These are phyloP conservation scores for Silene vulgaris DNA, from an alignment of 179 eudicot genomes.

Conservation along the genomic window DNA sequence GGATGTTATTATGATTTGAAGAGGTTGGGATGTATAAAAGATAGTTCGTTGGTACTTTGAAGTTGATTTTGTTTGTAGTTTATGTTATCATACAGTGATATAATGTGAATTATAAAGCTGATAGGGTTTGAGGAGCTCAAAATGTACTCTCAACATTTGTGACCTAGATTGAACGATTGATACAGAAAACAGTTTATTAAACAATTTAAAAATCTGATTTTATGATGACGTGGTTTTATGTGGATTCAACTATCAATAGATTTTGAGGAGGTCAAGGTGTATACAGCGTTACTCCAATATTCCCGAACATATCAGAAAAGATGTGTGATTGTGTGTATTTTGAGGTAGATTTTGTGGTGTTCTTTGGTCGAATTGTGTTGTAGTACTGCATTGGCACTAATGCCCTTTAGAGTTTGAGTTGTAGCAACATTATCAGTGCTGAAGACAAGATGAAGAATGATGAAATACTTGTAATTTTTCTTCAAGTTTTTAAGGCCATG, in stretches of 20 bases:
- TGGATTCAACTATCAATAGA: neutral
- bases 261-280: neutral
- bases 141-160: neutral
- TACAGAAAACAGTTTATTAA: no score
- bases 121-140: no score
- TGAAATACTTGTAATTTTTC: no score
- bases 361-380: neutral
- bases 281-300: neutral
- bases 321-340: neutral
- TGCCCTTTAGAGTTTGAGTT: neutral
- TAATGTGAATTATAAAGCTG: no score
- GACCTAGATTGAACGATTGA: neutral
- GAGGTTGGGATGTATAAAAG: neutral
- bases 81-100: no score
- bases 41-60: no score
- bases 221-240: neutral
- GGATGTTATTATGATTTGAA: neutral
- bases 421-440: neutral
- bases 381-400: neutral
- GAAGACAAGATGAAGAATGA: neutral
- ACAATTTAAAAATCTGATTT: neutral
- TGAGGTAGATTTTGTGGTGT: slow-evolving; percentile 3
- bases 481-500: neutral
- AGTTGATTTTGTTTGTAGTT: no score
- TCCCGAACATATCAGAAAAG: neutral